Evolutionary conservation across 345 rosid species (phyloP).

Genomic region (Cochlearia excelsa): DNA sequence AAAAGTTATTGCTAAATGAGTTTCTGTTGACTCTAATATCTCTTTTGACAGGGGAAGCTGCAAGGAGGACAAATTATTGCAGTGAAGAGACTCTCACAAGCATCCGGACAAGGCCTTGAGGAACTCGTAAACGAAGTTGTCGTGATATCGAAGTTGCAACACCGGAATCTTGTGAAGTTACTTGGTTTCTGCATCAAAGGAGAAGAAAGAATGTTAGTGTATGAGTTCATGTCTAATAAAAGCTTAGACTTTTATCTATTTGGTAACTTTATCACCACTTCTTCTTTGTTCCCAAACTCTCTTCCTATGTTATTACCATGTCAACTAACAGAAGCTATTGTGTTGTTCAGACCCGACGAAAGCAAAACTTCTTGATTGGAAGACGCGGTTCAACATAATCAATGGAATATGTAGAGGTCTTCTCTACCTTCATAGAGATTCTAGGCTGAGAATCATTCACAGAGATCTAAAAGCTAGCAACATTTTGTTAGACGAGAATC

Average conservation of each 20-base stretch:
- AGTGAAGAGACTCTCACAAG: conserved; percentile 52
- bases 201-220: conserved; percentile 59
- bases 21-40: background rate
- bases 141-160: conserved; percentile 62
- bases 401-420: conserved; percentile 52
- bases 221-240: conserved; percentile 51
- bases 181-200: conserved; percentile 51
- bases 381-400: conserved; percentile 41
- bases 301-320: background rate
- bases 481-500: conserved; percentile 47
- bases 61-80: conserved; percentile 48
- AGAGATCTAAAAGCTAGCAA: conserved; percentile 52
- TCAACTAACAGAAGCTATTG: conserved; percentile 6
- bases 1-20: background rate
- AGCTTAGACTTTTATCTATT: conserved; percentile 44
- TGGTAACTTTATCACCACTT: conserved; percentile 24
- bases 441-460: conserved; percentile 48
- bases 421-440: conserved; percentile 49
- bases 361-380: conserved; percentile 39
- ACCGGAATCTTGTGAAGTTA: conserved; percentile 58
- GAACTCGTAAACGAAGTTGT: conserved; percentile 62
- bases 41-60: conserved; percentile 45
- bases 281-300: background rate
- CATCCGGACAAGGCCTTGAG: conserved; percentile 57
- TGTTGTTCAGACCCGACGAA: conserved; percentile 32